Conservation (phyloP, 2,329 filamentous ascomycete species). For the Grosmannia clavigera region DNA sequence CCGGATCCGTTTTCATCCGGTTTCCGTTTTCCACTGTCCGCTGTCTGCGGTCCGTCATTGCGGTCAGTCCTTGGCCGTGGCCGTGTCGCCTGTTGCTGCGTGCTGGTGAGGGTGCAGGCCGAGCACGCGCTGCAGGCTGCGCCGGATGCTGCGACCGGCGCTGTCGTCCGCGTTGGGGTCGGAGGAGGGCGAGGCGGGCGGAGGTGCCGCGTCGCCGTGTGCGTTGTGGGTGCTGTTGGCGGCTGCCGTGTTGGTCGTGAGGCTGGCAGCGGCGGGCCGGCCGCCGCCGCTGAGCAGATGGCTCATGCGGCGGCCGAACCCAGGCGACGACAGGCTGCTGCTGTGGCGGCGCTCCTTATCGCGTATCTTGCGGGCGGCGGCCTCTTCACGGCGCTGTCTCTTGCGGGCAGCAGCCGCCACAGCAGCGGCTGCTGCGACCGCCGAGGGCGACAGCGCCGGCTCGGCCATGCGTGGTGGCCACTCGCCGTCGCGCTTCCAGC, state of each 20-base stretch:
- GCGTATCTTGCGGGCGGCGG: neutral
- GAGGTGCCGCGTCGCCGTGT: neutral
- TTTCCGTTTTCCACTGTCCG: neutral
- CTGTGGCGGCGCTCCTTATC: conserved; percentile 2
- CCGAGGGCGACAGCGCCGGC: neutral
- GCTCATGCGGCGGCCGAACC: conserved; percentile 11
- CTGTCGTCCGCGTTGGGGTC: conserved; percentile 4
- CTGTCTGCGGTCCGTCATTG: neutral
- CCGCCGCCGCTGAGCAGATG: conserved; percentile 3
- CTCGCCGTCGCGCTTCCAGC: conserved; percentile 87
- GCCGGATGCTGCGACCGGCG: conserved; percentile 18
- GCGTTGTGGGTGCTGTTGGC: neutral
- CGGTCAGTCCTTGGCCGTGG: neutral
- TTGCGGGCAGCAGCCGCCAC: neutral
- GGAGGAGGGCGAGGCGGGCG: neutral
- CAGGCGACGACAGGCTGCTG: neutral
- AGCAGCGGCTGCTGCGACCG: neutral
- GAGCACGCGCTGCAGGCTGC: conserved; percentile 23
- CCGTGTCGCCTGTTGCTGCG: neutral
- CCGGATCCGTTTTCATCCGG: neutral
- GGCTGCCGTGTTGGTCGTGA: neutral
- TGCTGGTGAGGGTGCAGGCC: conserved; percentile 12
- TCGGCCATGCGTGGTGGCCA: conserved; percentile 56
- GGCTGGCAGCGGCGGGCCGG: neutral
- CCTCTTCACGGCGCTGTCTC: conserved; percentile 2